Percentiles rank a stretch among this genome's conserved stretches.
phyloP scores from a whole-genome alignment of 768 basidiomycete genomes.

The Cystofilobasidium capitatum region DNA sequence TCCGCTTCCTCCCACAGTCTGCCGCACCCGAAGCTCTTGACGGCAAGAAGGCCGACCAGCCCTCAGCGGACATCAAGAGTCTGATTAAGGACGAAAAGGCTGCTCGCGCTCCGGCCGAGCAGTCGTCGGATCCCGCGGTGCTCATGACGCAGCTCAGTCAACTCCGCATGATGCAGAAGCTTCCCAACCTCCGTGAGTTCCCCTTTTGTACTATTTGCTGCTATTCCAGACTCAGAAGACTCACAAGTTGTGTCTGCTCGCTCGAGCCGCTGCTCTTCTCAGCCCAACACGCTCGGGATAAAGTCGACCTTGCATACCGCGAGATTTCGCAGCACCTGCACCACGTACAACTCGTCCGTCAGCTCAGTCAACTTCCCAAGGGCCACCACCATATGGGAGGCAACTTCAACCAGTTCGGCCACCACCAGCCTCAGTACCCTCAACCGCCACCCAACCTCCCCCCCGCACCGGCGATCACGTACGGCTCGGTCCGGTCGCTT shows the following conservation, averaged over 20 bases:
- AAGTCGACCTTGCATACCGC: background rate
- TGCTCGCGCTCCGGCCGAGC: background rate
- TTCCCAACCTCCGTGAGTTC: constrained; percentile 1
- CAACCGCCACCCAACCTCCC: background rate
- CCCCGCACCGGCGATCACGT: background rate
- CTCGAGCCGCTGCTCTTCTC: background rate
- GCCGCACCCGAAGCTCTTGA: too few relatives aligned
- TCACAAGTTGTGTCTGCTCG: background rate
- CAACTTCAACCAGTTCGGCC: background rate
- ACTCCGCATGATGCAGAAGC: constrained; percentile 12
- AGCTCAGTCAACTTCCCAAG: too few relatives aligned
- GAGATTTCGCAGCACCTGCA: background rate
- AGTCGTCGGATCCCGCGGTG: background rate
- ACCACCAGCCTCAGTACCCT: constrained; percentile 2
- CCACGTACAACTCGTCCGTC: background rate
- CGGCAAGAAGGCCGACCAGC: background rate
- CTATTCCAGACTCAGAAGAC: background rate
- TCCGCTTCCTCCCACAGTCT: background rate
- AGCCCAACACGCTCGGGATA: background rate
- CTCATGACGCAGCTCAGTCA: background rate
- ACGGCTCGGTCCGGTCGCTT: background rate
- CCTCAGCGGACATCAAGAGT: background rate
- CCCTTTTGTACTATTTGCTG: background rate
- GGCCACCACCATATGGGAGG: background rate
- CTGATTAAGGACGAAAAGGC: background rate